phyloP scores from a whole-genome alignment of 2,329 filamentous ascomycete genomes.

The Ascochyta lentis region DNA sequence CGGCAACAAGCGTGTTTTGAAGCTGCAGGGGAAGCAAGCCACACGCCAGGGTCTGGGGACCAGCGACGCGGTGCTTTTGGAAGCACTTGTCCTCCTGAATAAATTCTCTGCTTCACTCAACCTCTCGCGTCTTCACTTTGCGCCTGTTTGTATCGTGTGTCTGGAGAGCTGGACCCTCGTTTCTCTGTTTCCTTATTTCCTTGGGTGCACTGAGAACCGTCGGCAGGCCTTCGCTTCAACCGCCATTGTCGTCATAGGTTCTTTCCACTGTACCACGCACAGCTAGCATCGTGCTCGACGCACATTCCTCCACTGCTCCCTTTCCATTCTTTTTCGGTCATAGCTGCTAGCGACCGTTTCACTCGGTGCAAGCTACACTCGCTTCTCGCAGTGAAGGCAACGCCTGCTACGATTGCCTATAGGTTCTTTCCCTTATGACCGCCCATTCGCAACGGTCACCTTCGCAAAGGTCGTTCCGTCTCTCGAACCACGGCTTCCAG shows the following conservation, averaged over 20 bases:
- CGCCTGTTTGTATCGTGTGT: slow-evolving; percentile 22
- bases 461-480: slow-evolving; percentile 44
- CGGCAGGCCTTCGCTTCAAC: slow-evolving; percentile 44
- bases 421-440: slow-evolving; percentile 26
- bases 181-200: slow-evolving; percentile 27
- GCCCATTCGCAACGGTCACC: slow-evolving; percentile 28
- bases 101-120: slow-evolving; percentile 23
- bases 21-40: slow-evolving; percentile 19
- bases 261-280: slow-evolving; percentile 24
- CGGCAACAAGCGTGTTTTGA: slow-evolving; percentile 17
- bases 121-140: slow-evolving; percentile 16
- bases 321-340: slow-evolving; percentile 19
- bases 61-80: slow-evolving; percentile 24
- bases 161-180: slow-evolving; percentile 32
- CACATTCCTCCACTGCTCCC: slow-evolving; percentile 35
- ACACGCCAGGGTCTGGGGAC: slow-evolving; percentile 13
- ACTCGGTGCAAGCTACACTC: slow-evolving; percentile 5
- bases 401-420: slow-evolving; percentile 19
- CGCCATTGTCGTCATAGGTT: slow-evolving; percentile 28
- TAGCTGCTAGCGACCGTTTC: slow-evolving; percentile 11
- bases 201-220: slow-evolving; percentile 19
- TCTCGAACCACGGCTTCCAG: slow-evolving; percentile 47
- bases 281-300: slow-evolving; percentile 40
- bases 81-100: slow-evolving; percentile 16
- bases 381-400: slow-evolving; percentile 20